Base-by-base conservation (phyloP, 1,284 basidiomycete genomes). In the Fereydounia khargensis region DNA sequence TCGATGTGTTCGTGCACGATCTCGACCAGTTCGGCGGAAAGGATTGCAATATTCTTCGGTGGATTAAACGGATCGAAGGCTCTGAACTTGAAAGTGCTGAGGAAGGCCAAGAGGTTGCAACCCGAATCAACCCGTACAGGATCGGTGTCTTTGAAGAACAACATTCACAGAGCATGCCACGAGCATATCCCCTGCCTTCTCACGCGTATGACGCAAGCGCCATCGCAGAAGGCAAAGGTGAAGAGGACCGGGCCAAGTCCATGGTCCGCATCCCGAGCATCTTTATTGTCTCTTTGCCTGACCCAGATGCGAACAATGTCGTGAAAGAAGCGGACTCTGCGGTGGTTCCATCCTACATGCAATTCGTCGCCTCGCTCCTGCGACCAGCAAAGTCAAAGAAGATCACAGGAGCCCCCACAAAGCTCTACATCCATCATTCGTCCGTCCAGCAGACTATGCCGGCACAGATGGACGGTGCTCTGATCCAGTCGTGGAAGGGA, bases 1-100 rank as follows among this genome's bases (percentile, higher is more conserved):
- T 67, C 11, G 65, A 67, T 22, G 41, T 63, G 19, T 64, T 67
- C 30, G 61, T 67, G 0, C 65, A 67, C 37, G 50, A 64, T 27
- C 42, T 67, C 10, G 50, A 57, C 43, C 45, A 45, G 35, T 22
- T 48, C 22, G 51, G 52, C n/a, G 40, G 45, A 8, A 53, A 53
- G 35, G 50, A 51, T 16, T 39, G 50, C 23, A 39, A 50, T 9
- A 48, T 39, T 9, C 39, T 67, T 23, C 42, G 57, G 19, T 64
- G 59, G 59, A 55, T 59, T 51, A 65, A 43, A 36, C 38, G 51
- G 11, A 49, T 61, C n/a, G 37, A 48, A 30, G 51, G 55, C 7
- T 27, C 52, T 10, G 35, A 39, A 5, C 35, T 56, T n/a, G 48
- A 42, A 10, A n/a, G n/a, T n/a, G n/a, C n/a, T n/a, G 16, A 13